A percentile compares a stretch with the other conserved stretches of the same genome.
Conservation (phyloP, 176 grass and related monocot species). For the Ensete ventricosum region DNA sequence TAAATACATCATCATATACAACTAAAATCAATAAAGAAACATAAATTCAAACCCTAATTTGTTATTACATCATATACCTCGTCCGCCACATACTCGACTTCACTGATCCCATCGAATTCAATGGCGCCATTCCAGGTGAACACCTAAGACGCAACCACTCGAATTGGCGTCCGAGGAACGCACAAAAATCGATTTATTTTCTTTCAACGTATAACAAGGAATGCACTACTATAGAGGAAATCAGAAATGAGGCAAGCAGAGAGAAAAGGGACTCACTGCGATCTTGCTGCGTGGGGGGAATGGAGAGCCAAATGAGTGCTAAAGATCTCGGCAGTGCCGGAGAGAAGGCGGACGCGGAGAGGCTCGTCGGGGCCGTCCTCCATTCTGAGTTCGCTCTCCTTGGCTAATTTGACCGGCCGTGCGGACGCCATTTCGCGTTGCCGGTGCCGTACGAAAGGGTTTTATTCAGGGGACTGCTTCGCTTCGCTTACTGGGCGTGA, state of each 20-base stretch:
- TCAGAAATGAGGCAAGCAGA: background rate
- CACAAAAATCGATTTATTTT: no score
- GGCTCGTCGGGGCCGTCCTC: conserved; percentile 56
- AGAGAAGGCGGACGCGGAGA: conserved; percentile 63
- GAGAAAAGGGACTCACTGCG: conserved; percentile 30
- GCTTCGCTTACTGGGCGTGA: no score
- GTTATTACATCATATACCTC: conserved; percentile 33
- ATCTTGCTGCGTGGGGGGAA: conserved; percentile 68
- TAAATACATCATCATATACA: conserved; percentile 15
- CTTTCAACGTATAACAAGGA: no score
- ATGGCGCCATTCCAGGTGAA: conserved; percentile 89
- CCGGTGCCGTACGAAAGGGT: no score
- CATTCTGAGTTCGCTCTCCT: conserved; percentile 70
- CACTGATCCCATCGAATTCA: conserved; percentile 67
- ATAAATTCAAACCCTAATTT: background rate
- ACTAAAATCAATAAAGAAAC: background rate
- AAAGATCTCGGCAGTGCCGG: conserved; percentile 86
- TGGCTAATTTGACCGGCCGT: conserved; percentile 49
- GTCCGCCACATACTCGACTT: conserved; percentile 75
- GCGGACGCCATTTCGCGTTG: background rate
- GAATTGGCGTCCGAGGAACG: no score
- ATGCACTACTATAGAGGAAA: no score
- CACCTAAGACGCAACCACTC: conserved; percentile 25
- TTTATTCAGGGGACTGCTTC: no score
- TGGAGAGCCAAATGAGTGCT: conserved; percentile 71